Percentiles rank a stretch among this genome's conserved stretches.
Conservation (phyloP, 2,329 filamentous ascomycete species). For the Aureobasidium sp. region DNA sequence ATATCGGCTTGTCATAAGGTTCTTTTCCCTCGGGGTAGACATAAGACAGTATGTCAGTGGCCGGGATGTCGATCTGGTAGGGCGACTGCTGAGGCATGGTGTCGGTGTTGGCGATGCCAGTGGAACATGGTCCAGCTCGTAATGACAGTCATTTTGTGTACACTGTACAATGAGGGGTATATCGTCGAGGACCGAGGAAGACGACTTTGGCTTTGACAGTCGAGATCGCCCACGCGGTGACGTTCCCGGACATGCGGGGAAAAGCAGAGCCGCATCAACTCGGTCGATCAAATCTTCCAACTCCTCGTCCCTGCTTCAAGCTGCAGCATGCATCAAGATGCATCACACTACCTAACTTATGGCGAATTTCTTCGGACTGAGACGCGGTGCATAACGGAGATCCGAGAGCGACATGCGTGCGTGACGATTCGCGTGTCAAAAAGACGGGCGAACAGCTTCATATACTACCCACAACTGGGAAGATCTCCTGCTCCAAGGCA, state of each 20-base stretch:
- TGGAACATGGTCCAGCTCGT: background rate
- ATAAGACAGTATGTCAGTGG: constrained; percentile 37
- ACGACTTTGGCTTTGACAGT: background rate
- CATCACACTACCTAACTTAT: too few relatives aligned
- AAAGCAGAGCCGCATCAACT: background rate
- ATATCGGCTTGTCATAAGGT: constrained; percentile 43
- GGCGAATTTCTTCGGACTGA: too few relatives aligned
- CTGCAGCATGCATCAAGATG: background rate
- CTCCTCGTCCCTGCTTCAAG: background rate
- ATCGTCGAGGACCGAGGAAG: constrained; percentile 9
- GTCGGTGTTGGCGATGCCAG: background rate
- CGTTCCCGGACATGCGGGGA: constrained; percentile 1
- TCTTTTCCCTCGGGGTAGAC: constrained; percentile 30
- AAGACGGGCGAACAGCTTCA: background rate
- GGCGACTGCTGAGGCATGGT: constrained; percentile 42
- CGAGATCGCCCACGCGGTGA: background rate
- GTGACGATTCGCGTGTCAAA: background rate
- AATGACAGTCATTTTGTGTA: background rate
- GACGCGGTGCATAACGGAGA: background rate
- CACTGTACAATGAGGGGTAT: constrained; percentile 9
- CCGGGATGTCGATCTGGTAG: constrained; percentile 42
- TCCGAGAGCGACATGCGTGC: background rate
- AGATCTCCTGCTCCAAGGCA: background rate
- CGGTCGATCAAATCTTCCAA: background rate
- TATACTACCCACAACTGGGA: background rate